Base-by-base conservation (phyloP, 1,284 basidiomycete genomes). In the Xanthoconium separans region DNA sequence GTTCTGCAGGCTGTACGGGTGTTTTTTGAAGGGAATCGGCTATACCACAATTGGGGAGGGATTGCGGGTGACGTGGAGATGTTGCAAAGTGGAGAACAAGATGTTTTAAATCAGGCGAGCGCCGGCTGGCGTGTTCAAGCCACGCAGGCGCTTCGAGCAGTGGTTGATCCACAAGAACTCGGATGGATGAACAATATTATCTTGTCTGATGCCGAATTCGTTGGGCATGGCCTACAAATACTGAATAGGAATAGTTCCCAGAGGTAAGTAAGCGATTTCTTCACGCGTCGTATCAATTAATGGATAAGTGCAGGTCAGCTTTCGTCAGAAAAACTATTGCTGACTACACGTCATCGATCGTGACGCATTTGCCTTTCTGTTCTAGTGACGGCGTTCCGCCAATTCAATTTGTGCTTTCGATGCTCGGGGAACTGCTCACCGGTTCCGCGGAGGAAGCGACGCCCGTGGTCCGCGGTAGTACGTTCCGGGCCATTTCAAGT, bases 391-490 rank as follows among this genome's bases (percentile, higher is more conserved):
- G 18, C 13, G 47, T 54, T 44, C 16, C 65, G 70, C 20, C 66
- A 66, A 3, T 81, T 55, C 47, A 45, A 18, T 52, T 47, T 15
- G 40, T 50, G 9, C 40, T 70, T 39, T 50, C 53, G n/a, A 43
- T 58, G 15, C 59, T 69, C 3, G 36, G 51, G 15, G 69, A 66
- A 31, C 61, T 89, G 18, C 61, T 87, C 11, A 73, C 78, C 34
- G 82, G 81, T 7, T 58, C 74, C 12, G 69, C 69, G 4, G 66
- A 72, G 13, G 77, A 81, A 55, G 76, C 80, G 7, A 77, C 77
- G 0, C 58, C 72, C 4, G 56, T 69, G 43, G 78, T 86, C 37
- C 75, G 79, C 20, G 77, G 76, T 46, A 67, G 70, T 27, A 72
- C 73, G 0, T 83, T 77, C 58, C 66, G 71, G 29, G 71, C 76